Percentiles rank a stretch among this genome's conserved stretches.
Evolutionary conservation across 2,329 filamentous ascomycete species (phyloP).

Genomic region (Acrocalymma vagum): DNA sequence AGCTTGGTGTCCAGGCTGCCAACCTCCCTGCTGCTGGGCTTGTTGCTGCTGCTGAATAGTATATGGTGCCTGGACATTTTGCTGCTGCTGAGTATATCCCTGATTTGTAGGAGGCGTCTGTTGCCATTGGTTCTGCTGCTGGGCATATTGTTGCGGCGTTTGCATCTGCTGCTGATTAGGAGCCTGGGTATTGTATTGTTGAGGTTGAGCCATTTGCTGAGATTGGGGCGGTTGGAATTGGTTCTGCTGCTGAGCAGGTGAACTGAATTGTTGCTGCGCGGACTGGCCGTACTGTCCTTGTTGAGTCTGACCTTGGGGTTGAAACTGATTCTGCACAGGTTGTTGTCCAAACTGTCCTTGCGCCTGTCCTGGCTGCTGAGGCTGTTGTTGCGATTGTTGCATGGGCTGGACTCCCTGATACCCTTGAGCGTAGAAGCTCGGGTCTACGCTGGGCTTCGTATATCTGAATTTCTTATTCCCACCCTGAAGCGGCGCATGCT

Average conservation of each 20-base stretch:
- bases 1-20: constrained; percentile 32
- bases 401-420: constrained; percentile 30
- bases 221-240: constrained; percentile 14
- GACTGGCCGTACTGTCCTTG: constrained; percentile 18
- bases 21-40: constrained; percentile 22
- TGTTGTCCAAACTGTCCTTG: constrained; percentile 23
- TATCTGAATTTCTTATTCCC: constrained; percentile 42
- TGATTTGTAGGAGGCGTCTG: constrained; percentile 20
- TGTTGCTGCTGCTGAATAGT: constrained; percentile 14
- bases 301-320: constrained; percentile 20
- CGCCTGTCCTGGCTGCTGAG: constrained; percentile 16
- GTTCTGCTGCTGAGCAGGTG: background rate
- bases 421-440: constrained; percentile 33
- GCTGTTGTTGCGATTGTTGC: constrained; percentile 15
- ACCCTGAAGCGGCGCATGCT: constrained; percentile 42
- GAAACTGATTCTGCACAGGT: constrained; percentile 9
- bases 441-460: constrained; percentile 36
- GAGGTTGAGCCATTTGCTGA: constrained; percentile 12
- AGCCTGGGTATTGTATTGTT: constrained; percentile 8
- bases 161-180: constrained; percentile 17
- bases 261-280: constrained; percentile 3
- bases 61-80: constrained; percentile 15
- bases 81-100: constrained; percentile 19
- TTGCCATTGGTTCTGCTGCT: constrained; percentile 30
- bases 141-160: constrained; percentile 16